These are phyloP conservation scores for Pseudodiploospora longispora DNA, from an alignment of 2,329 filamentous ascomycete species.

Conservation along the genomic window DNA sequence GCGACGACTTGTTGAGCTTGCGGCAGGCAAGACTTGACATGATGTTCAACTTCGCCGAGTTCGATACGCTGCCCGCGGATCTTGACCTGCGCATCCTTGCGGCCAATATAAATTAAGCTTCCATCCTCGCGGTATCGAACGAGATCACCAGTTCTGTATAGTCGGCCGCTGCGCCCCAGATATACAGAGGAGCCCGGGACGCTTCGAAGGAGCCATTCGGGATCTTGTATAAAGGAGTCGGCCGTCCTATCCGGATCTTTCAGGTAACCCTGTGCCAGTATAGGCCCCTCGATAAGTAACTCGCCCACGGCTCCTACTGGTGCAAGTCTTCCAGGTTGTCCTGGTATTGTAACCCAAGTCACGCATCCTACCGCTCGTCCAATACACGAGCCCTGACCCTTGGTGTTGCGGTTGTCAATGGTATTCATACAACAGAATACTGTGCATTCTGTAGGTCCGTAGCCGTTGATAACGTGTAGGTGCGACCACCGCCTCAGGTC, in stretches of 20 bases:
- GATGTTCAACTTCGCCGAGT: conserved; percentile 21
- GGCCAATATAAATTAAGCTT: conserved; percentile 34
- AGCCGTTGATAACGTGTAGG: conserved; percentile 8
- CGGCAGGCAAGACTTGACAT: neutral
- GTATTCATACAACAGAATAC: conserved; percentile 6
- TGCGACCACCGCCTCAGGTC: conserved; percentile 7
- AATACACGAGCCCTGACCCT: neutral
- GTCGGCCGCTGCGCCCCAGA: conserved; percentile 15
- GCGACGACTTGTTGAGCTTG: neutral
- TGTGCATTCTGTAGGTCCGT: conserved; percentile 15
- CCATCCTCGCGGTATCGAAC: conserved; percentile 31
- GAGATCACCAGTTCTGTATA: conserved; percentile 42
- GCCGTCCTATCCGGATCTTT: too few species aligned
- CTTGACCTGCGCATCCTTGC: conserved; percentile 51
- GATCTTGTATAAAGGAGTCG: conserved; percentile 22
- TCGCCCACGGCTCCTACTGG: conserved; percentile 17
- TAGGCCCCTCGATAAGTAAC: conserved; percentile 17
- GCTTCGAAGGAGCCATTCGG: conserved; percentile 32
- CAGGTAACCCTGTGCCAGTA: conserved; percentile 15
- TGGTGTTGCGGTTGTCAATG: neutral
- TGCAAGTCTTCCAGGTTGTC: conserved; percentile 13
- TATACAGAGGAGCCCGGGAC: neutral
- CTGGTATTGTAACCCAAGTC: conserved; percentile 16
- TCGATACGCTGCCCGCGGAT: conserved; percentile 49
- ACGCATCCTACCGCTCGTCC: conserved; percentile 4